Conservation (phyloP, 2,329 filamentous ascomycete species). For the Calonectria ilicicola region DNA sequence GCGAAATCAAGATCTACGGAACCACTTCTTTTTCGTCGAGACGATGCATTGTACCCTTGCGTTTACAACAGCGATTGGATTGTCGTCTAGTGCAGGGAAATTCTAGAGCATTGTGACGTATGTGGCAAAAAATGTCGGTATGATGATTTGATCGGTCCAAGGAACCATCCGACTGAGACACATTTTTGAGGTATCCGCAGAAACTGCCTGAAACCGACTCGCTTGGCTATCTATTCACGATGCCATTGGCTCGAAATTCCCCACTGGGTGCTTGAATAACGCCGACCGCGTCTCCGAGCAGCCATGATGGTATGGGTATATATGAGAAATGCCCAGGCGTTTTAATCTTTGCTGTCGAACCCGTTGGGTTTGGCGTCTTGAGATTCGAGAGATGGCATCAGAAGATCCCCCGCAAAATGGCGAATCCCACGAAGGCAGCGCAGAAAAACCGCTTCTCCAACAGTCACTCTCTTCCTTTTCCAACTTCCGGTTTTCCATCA, state of each 20-base stretch:
- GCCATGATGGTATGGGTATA: background rate
- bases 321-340: background rate
- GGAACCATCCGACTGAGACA: constrained; percentile 1
- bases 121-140: constrained; percentile 8
- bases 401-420: background rate
- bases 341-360: background rate
- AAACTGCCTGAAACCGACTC: background rate
- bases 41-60: background rate
- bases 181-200: constrained; percentile 6
- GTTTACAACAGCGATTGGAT: background rate
- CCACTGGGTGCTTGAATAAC: background rate
- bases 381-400: background rate
- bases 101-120: background rate
- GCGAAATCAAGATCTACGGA: constrained; percentile 7
- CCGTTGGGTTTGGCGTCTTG: constrained; percentile 1
- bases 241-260: background rate
- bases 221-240: background rate
- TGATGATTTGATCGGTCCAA: background rate
- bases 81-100: background rate
- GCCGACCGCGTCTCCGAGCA: background rate
- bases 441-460: background rate
- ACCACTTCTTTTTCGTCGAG: background rate
- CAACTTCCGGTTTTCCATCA: background rate
- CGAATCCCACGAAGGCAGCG: background rate
- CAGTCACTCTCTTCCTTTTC: background rate